Evolutionary conservation across 1,284 basidiomycete genomes (phyloP), one percentile per base, ranked within the genome.

Genomic region (Schizophyllum commune): DNA sequence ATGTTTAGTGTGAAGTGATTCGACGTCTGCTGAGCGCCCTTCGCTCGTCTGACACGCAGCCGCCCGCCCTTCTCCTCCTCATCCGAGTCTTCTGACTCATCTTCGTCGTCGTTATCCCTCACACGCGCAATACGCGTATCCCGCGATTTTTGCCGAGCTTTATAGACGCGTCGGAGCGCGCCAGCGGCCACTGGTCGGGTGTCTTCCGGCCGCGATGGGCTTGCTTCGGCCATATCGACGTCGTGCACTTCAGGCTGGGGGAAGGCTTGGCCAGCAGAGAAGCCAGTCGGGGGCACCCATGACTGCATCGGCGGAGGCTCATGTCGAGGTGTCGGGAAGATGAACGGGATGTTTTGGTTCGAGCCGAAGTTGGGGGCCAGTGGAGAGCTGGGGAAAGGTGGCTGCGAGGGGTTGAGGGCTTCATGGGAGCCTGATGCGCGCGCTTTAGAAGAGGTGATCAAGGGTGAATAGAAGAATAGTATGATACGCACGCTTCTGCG

Each of bases 1-100:
- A 92, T 79, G 73, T 92, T 90, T 62, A 92, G 78, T 0, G 89
- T 91, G 70, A 89, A 91, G 69, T 92, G 89, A 69, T 91, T 87
- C 58, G 87, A 87, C 32, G 82, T 87, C 27, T 27, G 27, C 27
- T 3, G 5, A 3, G 27, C 5, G 27, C 27, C 27, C 27, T 27
- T 27, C 27, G 27, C 27, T 27, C 63, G 79, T 85, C 63, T 78
- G 79, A 32, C 81, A 77, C 61, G 82, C 64, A 60, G 78, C 73
- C 58, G 68, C 71, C 74, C 65, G 66, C 63, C 69, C 66, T 62
- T 73, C 56, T 77, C 76, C 52, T 74, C 74, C 54, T 83, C 82
- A 55, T 77, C 76, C 51, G 77, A 74, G 60, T 74, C 79, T 58
- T 78, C 65, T n/a, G 65, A 61, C 62, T 73, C 71, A 61, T 71